Conservation (phyloP, 345 rosid genomes). For the Combretum micranthum region DNA sequence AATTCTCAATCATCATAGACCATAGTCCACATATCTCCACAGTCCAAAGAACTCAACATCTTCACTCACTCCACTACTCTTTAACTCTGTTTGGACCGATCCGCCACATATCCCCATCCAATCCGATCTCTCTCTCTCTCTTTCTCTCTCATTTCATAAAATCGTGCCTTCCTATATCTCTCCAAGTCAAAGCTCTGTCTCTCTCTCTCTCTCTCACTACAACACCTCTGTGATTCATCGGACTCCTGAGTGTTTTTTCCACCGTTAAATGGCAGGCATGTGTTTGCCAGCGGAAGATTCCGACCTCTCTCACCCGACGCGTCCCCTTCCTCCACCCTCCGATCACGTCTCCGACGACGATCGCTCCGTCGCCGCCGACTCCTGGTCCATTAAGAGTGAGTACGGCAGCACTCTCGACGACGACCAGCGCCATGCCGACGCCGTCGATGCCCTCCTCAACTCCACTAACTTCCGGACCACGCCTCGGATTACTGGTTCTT, state of each 20-base stretch:
- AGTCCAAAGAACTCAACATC: too few species aligned
- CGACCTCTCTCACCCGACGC: conserved; percentile 34
- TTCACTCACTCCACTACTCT: too few species aligned
- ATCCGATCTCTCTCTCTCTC: too few species aligned
- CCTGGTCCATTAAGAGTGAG: conserved; percentile 98
- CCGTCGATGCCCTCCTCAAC: conserved; percentile 80
- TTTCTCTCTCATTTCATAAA: too few species aligned
- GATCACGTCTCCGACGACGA: conserved; percentile 97
- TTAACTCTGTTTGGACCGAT: too few species aligned
- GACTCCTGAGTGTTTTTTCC: too few species aligned
- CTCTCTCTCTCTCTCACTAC: neutral
- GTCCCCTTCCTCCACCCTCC: conserved; percentile 13
- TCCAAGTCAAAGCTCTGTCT: neutral
- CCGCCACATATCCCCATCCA: too few species aligned
- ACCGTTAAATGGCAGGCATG: conserved; percentile 58
- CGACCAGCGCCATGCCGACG: conserved; percentile 96
- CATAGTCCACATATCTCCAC: too few species aligned
- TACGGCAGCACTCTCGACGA: conserved; percentile 98
- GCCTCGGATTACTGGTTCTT: conserved; percentile 78
- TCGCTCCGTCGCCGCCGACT: conserved; percentile 93
- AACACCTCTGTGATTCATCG: too few species aligned
- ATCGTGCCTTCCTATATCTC: too few species aligned
- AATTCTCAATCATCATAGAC: too few species aligned
- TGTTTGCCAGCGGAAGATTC: conserved; percentile 51
- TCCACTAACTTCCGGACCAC: conserved; percentile 47